These are phyloP conservation scores for Hirsutella thompsonii DNA, from an alignment of 2,329 filamentous ascomycete genomes.

Conservation along the genomic window DNA sequence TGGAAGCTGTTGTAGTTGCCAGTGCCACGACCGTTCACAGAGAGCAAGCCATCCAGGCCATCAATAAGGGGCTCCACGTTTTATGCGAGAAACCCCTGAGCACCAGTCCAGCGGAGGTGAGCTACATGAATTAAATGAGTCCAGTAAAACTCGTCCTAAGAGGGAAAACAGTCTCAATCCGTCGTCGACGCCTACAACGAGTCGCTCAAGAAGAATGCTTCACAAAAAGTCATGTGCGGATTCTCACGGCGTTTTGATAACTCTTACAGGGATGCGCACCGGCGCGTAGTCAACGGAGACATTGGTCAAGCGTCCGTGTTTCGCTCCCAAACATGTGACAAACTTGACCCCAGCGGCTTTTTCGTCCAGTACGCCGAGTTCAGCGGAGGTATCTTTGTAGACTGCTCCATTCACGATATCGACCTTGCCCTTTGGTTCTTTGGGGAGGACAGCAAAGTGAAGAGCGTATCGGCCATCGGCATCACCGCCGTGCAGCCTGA, in stretches of 20 bases:
- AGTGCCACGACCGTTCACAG: conserved; percentile 39
- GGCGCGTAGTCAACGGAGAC: conserved; percentile 34
- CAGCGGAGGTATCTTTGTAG: conserved; percentile 55
- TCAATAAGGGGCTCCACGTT: conserved; percentile 39
- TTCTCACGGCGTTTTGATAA: conserved; percentile 36
- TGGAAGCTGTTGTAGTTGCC: conserved; percentile 26
- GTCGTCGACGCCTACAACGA: conserved; percentile 29
- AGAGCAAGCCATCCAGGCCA: conserved; percentile 40
- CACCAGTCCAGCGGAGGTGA: conserved; percentile 10
- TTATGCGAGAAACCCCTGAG: conserved; percentile 41
- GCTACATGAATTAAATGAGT: too few relatives aligned
- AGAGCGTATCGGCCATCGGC: conserved; percentile 13
- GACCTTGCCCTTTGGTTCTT: conserved; percentile 17
- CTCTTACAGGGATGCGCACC: conserved; percentile 47
- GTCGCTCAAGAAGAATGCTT: too few relatives aligned
- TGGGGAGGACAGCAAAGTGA: conserved; percentile 11
- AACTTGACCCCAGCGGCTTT: conserved; percentile 50
- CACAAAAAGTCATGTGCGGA: conserved; percentile 40
- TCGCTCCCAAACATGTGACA: conserved; percentile 55
- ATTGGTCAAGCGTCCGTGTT: conserved; percentile 49
- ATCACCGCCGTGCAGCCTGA: conserved; percentile 15
- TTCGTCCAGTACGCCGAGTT: conserved; percentile 54
- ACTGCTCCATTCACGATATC: conserved; percentile 58
- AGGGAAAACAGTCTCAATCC: conserved; percentile 41
- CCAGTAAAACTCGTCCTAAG: conserved; percentile 37